phyloP scores from a whole-genome alignment of 345 rosid species.

The Melastoma malabathricum region DNA sequence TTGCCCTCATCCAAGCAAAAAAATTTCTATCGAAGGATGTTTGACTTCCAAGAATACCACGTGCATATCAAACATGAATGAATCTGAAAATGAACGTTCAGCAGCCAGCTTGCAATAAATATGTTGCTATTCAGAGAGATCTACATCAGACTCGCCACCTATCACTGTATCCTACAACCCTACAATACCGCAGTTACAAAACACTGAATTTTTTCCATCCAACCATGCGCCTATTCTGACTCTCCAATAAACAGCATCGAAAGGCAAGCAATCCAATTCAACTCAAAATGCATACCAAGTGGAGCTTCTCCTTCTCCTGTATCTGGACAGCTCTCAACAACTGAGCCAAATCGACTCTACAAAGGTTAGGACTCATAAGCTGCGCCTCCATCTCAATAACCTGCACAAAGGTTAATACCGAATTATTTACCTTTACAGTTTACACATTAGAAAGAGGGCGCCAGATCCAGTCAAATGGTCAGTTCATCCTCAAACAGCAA shows the following conservation, averaged over 20 bases:
- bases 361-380: constrained; percentile 30
- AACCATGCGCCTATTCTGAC: background rate
- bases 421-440: background rate
- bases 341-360: constrained; percentile 61
- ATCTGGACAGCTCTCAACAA: constrained; percentile 64
- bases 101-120: no score
- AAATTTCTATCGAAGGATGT: no score
- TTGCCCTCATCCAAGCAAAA: no score
- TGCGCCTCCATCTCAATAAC: constrained; percentile 60
- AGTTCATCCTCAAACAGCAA: no score
- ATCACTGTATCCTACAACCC: no score
- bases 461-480: background rate
- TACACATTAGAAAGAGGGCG: background rate
- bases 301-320: constrained; percentile 75
- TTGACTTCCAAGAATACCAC: no score
- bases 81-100: no score
- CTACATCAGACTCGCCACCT: no score
- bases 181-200: background rate
- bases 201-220: background rate
- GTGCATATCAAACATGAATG: no score
- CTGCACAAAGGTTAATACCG: constrained; percentile 18
- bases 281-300: constrained; percentile 33
- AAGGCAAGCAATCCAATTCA: background rate
- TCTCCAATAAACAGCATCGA: background rate
- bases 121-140: no score